Percentiles rank a stretch among this genome's conserved stretches.
These are phyloP conservation scores for Amphibolis antarctica DNA, from an alignment of 106 monocot genomes.

Conservation along the genomic window DNA sequence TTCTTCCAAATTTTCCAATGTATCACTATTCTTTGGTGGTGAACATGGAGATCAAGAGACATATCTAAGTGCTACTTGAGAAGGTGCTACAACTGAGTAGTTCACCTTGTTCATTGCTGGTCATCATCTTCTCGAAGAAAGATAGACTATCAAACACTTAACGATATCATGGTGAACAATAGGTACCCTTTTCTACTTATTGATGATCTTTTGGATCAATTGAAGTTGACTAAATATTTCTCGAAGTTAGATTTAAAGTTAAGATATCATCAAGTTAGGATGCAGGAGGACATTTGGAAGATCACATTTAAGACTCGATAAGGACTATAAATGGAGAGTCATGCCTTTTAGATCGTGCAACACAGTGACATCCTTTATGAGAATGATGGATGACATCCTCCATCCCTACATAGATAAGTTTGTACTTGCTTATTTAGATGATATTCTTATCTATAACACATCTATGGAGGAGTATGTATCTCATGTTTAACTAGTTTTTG, in stretches of 20 bases:
- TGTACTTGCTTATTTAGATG: slow-evolving; percentile 2
- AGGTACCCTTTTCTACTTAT: not conserved
- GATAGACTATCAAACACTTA: not conserved
- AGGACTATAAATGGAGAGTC: slow-evolving; percentile 3
- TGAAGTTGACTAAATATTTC: not conserved
- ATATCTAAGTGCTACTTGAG: no score
- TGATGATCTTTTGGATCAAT: not conserved
- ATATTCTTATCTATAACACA: slow-evolving; percentile 2
- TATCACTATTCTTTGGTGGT: no score
- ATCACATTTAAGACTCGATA: not conserved
- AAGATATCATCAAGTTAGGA: slow-evolving; percentile 7
- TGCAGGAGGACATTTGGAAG: slow-evolving; percentile 7
- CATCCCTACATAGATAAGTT: not conserved
- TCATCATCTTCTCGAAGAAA: no score
- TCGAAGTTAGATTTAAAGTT: slow-evolving; percentile 4
- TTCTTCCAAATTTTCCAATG: no score
- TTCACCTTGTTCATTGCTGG: no score
- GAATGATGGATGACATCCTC: not conserved
- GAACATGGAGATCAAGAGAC: no score
- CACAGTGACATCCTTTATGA: not conserved
- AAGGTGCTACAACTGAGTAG: no score
- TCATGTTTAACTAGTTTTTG: not conserved
- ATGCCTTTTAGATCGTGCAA: not conserved
- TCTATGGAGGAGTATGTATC: not conserved
- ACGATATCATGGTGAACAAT: slow-evolving; percentile 3